A percentile compares a stretch with the other conserved stretches of the same genome.
phyloP scores from a whole-genome alignment of 2,329 filamentous ascomycete species.

The Arthroderma uncinatum region DNA sequence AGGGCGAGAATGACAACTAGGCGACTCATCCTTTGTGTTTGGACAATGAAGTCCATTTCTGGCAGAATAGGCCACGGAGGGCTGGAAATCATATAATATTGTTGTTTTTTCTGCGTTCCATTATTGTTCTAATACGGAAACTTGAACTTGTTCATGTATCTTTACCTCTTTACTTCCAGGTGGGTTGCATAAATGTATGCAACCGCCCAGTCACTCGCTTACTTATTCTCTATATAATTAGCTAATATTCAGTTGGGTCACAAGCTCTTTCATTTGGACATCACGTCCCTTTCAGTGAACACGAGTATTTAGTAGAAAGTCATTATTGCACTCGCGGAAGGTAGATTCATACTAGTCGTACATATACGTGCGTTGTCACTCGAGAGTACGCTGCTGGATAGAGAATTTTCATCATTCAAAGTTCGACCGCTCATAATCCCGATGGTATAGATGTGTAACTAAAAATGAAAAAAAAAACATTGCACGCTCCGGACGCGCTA shows the following conservation, averaged over 20 bases:
- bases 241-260: background rate
- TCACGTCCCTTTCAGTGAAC: too few species aligned
- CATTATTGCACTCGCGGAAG: too few species aligned
- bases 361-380: background rate
- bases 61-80: background rate
- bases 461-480: background rate
- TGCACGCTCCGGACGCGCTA: background rate
- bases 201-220: slow-evolving; percentile 1
- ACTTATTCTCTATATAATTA: background rate
- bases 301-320: too few species aligned
- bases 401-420: slow-evolving; percentile 1
- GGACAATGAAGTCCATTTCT: background rate
- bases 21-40: background rate
- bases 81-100: background rate
- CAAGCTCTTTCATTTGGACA: background rate
- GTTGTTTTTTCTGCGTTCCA: too few species aligned
- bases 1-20: background rate
- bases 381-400: background rate
- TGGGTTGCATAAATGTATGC: background rate
- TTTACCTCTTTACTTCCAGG: background rate
- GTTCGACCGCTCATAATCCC: background rate
- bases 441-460: background rate
- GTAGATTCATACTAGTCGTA: too few species aligned
- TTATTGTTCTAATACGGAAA: background rate
- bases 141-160: background rate